Percentiles rank a stretch among this genome's conserved stretches.
Evolutionary conservation across 306 rosid species (phyloP).

Genomic region (Ormosia emarginata): DNA sequence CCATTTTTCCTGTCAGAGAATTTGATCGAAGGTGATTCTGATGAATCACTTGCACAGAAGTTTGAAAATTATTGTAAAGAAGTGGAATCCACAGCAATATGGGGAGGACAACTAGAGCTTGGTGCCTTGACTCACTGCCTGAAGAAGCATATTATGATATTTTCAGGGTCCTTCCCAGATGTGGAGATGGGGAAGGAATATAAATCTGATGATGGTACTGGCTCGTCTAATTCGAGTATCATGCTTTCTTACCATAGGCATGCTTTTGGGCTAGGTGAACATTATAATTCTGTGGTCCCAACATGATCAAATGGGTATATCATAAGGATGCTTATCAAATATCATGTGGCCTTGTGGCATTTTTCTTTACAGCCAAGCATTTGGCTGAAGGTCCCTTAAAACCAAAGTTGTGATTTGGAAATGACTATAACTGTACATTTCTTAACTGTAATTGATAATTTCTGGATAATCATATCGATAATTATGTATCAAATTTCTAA

Average conservation of each 20-base stretch:
- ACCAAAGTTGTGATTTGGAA: slow-evolving; percentile 23
- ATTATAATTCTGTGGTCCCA: slow-evolving; percentile 84
- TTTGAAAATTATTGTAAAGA: slow-evolving; percentile 85
- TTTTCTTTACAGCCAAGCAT: slow-evolving; percentile 11
- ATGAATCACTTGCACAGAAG: slow-evolving; percentile 45
- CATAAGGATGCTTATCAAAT: slow-evolving; percentile 26
- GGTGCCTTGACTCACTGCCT: slow-evolving; percentile 87
- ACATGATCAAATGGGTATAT: slow-evolving; percentile 34
- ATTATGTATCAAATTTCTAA: neutral
- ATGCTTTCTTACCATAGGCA: slow-evolving; percentile 90
- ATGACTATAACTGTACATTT: slow-evolving; percentile 36
- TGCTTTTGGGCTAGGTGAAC: slow-evolving; percentile 95
- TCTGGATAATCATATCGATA: slow-evolving; percentile 10
- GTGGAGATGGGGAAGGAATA: slow-evolving; percentile 99
- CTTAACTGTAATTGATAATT: slow-evolving; percentile 23
- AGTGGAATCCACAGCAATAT: slow-evolving; percentile 83
- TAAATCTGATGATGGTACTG: slow-evolving; percentile 37
- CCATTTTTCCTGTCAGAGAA: slow-evolving; percentile 82
- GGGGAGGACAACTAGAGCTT: slow-evolving; percentile 98
- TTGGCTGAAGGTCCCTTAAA: slow-evolving; percentile 29
- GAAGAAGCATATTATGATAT: slow-evolving; percentile 73
- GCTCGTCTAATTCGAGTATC: slow-evolving; percentile 44
- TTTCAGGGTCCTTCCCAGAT: slow-evolving; percentile 94
- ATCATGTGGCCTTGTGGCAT: slow-evolving; percentile 10
- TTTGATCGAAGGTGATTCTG: slow-evolving; percentile 42